Conservation (phyloP, 495 filamentous ascomycete genomes). For the Daldinia caldariorum region DNA sequence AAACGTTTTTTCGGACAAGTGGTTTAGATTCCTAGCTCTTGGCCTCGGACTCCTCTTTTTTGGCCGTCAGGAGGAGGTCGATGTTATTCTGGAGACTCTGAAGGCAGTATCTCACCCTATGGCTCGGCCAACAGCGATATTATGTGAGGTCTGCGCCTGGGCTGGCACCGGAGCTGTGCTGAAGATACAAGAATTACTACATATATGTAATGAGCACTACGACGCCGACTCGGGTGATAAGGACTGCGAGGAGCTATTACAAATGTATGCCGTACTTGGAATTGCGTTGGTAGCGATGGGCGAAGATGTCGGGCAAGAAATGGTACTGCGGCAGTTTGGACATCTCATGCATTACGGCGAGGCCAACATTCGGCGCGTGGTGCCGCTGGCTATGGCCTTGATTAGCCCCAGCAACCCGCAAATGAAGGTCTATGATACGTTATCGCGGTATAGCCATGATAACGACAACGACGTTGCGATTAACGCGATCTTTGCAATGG, state of each 20-base stretch:
- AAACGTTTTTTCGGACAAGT: slow-evolving; percentile 92
- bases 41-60: slow-evolving; percentile 95
- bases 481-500: slow-evolving; percentile 99
- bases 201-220: slow-evolving; percentile 97
- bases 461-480: slow-evolving; percentile 98
- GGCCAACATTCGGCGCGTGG: slow-evolving; percentile 93
- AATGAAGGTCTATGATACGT: slow-evolving; percentile 99
- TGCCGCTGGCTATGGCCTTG: slow-evolving; percentile 96
- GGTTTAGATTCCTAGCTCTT: slow-evolving; percentile 95
- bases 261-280: slow-evolving; percentile 95
- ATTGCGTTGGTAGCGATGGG: slow-evolving; percentile 96
- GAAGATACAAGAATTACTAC: slow-evolving; percentile 94
- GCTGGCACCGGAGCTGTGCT: slow-evolving; percentile 96
- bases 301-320: slow-evolving; percentile 97
- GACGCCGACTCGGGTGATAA: slow-evolving; percentile 84
- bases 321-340: slow-evolving; percentile 96
- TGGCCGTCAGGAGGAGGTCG: slow-evolving; percentile 95
- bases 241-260: slow-evolving; percentile 91
- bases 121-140: slow-evolving; percentile 86
- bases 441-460: slow-evolving; percentile 98
- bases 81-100: slow-evolving; percentile 91
- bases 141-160: slow-evolving; percentile 96
- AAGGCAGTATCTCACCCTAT: slow-evolving; percentile 97
- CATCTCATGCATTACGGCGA: slow-evolving; percentile 99
- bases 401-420: slow-evolving; percentile 97